Evolutionary conservation across 768 basidiomycete genomes (phyloP).

Genomic region (Lactifluus rugatus): DNA sequence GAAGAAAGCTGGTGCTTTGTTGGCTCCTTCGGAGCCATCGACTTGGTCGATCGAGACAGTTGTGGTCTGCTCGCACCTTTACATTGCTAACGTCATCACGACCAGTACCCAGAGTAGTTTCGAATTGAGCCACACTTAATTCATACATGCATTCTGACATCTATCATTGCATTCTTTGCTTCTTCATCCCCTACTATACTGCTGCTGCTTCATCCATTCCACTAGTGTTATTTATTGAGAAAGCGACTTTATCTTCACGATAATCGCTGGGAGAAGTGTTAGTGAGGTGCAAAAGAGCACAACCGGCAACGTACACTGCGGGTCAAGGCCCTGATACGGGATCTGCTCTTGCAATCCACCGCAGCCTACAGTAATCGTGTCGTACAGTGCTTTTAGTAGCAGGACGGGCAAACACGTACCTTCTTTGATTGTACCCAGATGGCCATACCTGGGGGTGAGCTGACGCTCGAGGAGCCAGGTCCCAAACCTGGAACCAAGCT

Average conservation of each 20-base stretch:
- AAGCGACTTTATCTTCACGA: slow-evolving; percentile 36
- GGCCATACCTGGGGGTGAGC: slow-evolving; percentile 70
- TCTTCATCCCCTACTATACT: background rate
- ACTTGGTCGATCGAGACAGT: background rate
- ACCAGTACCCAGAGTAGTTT: too few relatives aligned
- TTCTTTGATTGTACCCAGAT: slow-evolving; percentile 74
- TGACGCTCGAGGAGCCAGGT: slow-evolving; percentile 79
- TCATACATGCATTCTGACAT: background rate
- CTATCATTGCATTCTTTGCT: background rate
- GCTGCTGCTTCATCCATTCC: background rate
- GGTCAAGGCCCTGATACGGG: slow-evolving; percentile 70
- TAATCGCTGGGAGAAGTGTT: slow-evolving; percentile 30
- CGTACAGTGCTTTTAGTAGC: background rate
- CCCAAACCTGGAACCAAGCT: slow-evolving; percentile 75
- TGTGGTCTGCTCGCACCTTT: too few relatives aligned
- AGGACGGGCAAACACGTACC: slow-evolving; percentile 21
- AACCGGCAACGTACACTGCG: slow-evolving; percentile 47
- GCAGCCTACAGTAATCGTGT: slow-evolving; percentile 33
- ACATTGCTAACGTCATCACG: background rate
- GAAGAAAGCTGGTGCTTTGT: slow-evolving; percentile 66
- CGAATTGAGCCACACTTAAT: background rate
- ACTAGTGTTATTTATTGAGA: slow-evolving; percentile 22
- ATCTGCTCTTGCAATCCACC: slow-evolving; percentile 80
- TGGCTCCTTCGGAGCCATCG: slow-evolving; percentile 47
- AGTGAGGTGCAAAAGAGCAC: background rate